Conservation (phyloP, 306 rosid species). For the Crotalaria pallida region DNA sequence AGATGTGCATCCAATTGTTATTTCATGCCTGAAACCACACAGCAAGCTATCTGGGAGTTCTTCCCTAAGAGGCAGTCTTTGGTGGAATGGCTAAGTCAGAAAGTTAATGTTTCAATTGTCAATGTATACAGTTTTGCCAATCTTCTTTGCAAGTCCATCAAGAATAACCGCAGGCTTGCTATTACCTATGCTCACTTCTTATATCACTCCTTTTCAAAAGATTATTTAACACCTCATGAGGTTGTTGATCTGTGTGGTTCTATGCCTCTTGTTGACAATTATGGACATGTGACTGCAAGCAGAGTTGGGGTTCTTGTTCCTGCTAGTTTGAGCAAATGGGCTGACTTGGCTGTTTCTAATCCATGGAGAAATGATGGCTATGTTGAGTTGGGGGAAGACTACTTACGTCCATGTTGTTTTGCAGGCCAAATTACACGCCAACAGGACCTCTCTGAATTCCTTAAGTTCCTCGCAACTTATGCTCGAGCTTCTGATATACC, state of each 20-base stretch:
- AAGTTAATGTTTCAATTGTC: constrained; percentile 13
- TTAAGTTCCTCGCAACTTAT: constrained; percentile 26
- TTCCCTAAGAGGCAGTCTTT: constrained; percentile 5
- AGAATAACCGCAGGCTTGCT: not conserved
- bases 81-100: constrained; percentile 38
- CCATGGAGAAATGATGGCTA: constrained; percentile 38
- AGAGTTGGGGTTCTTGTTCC: constrained; percentile 38
- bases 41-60: constrained; percentile 30
- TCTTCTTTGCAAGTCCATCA: not conserved
- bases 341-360: constrained; percentile 34
- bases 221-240: not conserved
- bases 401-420: constrained; percentile 4
- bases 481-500: constrained; percentile 51
- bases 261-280: constrained; percentile 44
- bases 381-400: constrained; percentile 39
- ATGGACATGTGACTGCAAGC: constrained; percentile 1
- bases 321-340: constrained; percentile 50
- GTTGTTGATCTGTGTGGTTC: not conserved
- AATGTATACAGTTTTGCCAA: constrained; percentile 16
- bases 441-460: constrained; percentile 23
- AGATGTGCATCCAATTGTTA: not conserved
- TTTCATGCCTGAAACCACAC: constrained; percentile 58
- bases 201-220: constrained; percentile 11
- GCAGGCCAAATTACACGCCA: constrained; percentile 17
- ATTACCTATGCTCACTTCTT: constrained; percentile 36